These are phyloP conservation scores for Heterobasidion annosum DNA, from an alignment of 1,284 basidiomycete genomes.

Conservation along the genomic window DNA sequence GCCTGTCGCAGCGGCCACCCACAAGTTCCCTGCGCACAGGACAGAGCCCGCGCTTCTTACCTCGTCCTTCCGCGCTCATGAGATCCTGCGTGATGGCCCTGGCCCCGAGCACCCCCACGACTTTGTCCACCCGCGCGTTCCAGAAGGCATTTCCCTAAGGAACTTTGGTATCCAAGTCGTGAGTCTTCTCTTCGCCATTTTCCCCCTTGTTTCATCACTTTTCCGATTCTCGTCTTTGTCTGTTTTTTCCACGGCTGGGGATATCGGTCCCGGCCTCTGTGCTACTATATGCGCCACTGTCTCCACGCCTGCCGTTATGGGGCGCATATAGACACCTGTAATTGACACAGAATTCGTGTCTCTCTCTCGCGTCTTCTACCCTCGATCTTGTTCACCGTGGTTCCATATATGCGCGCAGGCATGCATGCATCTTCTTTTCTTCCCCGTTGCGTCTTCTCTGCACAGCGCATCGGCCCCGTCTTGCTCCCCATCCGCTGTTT, in stretches of 20 bases:
- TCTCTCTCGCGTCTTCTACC: too few relatives aligned
- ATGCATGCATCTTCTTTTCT: too few relatives aligned
- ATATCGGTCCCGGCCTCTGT: too few relatives aligned
- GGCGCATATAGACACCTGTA: too few relatives aligned
- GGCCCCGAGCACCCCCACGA: conserved; percentile 21
- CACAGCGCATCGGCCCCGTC: background rate
- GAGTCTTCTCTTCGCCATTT: conserved; percentile 24
- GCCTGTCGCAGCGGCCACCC: conserved; percentile 8
- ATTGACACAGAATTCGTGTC: too few relatives aligned
- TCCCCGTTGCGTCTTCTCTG: background rate
- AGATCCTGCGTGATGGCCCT: conserved; percentile 23
- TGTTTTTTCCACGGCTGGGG: too few relatives aligned
- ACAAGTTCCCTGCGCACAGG: conserved; percentile 2
- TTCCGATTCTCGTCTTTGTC: background rate
- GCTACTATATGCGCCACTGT: too few relatives aligned
- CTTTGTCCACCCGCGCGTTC: conserved; percentile 58
- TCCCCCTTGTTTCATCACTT: background rate
- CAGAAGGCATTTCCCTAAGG: conserved; percentile 66
- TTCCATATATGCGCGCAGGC: too few relatives aligned
- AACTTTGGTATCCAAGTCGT: conserved; percentile 82
- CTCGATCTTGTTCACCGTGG: too few relatives aligned
- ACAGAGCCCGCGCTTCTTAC: conserved; percentile 14
- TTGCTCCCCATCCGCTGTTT: background rate
- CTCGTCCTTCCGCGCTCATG: conserved; percentile 26
- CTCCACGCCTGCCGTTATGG: too few relatives aligned